Percentiles rank a stretch among this genome's conserved stretches.
Evolutionary conservation across 495 filamentous ascomycete species (phyloP).

Genomic region (Penicillium bialowiezense): DNA sequence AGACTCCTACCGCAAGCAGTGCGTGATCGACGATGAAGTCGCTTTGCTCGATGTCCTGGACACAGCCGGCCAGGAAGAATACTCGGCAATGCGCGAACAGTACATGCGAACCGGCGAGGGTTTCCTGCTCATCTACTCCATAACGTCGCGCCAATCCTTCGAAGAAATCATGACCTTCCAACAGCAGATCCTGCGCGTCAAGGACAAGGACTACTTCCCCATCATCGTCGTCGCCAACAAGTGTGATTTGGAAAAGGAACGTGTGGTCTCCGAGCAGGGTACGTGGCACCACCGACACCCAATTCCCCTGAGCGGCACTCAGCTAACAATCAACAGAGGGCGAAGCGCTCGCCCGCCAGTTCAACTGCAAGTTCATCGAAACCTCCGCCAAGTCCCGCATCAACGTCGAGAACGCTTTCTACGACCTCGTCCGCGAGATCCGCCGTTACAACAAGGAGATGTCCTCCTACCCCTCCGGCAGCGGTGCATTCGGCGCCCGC

Average conservation of each 20-base stretch:
- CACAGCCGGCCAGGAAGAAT: conserved; percentile 97
- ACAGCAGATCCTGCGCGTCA: conserved; percentile 96
- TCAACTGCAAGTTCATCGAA: conserved; percentile 97
- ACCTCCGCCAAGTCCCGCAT: conserved; percentile 97
- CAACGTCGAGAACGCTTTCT: conserved; percentile 98
- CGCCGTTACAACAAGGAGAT: conserved; percentile 97
- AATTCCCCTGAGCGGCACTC: too few species aligned
- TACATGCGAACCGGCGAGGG: conserved; percentile 99
- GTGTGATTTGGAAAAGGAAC: conserved; percentile 91
- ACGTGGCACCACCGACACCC: conserved; percentile 26
- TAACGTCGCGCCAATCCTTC: conserved; percentile 94
- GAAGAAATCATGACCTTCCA: conserved; percentile 98
- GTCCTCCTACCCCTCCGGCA: conserved; percentile 73
- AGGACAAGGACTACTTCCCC: conserved; percentile 99
- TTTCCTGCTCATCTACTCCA: conserved; percentile 96
- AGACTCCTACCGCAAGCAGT: conserved; percentile 99
- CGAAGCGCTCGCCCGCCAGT: conserved; percentile 76
- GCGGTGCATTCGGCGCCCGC: conserved; percentile 56
- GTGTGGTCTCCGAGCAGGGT: conserved; percentile 90
- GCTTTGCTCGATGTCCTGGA: conserved; percentile 96
- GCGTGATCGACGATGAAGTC: conserved; percentile 96
- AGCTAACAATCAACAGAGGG: conserved; percentile 65
- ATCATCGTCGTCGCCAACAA: conserved; percentile 99
- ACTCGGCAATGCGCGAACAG: conserved; percentile 98
- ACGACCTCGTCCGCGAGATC: conserved; percentile 95